Base-by-base conservation (phyloP, 1,139 yeast genomes). In the Magnusiomyces starmeri region DNA sequence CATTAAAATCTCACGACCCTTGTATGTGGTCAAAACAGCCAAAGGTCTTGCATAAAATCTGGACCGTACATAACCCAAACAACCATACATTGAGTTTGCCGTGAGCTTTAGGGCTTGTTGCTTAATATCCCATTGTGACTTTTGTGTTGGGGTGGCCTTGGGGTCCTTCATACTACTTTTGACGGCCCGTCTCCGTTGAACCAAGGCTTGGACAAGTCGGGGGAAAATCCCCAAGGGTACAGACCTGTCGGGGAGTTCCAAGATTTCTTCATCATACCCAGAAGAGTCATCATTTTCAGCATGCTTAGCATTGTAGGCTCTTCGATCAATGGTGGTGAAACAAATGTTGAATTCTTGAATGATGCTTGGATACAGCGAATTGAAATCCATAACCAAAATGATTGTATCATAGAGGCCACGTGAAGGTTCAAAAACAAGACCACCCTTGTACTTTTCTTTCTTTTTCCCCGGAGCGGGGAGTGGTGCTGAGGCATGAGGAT, bases 71-170 rank as follows among this genome's bases (percentile, higher is more conserved):
- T 83, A 90, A 59, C 98, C 99, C 62, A 94, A 77, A 78, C 98
- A 94, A 65, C 99, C 99, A 70, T 94, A 94, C 97, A 94, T 92
- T 29, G 98, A 92, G 70, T 94, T 94, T 20, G 99, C 99, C 1
- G 98, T 94, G 64, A 94, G 76, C 67, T 94, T 94, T 65, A 94
- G 78, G 0, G 98, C 98, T 65, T 86, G 95, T 69, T 94, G 98
- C 64, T 90, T 88, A 64, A 89, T 89, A 68, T 94, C 98, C 74
- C 85, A 89, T 52, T 70, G 75, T 1, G 70, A 65, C 35, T 54
- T 58, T 65, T 90, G 96, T 0, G 83, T 81, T 0, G 81, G 73
- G 0, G 82, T 75, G 34, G 83, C 80, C 50, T 77, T 76, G 22
- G 90, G 83, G 60, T 82, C 83, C 62, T 89, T 90, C 75, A 94